Base-by-base conservation (phyloP, 805 yeast genomes). In the Wickerhamomyces strasburgensis region DNA sequence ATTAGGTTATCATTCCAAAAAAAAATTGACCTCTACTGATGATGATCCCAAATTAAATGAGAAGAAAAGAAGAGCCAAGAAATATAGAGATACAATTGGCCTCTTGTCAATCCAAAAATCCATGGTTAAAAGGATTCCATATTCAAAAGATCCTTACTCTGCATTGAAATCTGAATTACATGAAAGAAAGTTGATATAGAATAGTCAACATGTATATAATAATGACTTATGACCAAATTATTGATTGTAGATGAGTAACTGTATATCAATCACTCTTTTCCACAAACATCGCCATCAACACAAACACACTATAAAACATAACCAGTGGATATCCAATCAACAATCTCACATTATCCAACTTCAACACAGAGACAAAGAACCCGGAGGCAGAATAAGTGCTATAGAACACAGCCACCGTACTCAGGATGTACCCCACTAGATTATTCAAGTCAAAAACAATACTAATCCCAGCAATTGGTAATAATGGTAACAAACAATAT, bases 321-420 rank as follows among this genome's bases (percentile, higher is more conserved):
- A 84, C 80, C 52, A 93, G 68, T 2, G 98, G 98, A 56, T 93
- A 93, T 2, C 97, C 98, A 41, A 93, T 83, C 44, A 93, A 73
- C 5, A 84, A 80, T 53, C 98, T 78, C 45, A 90, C 95, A 49
- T 88, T 85, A 35, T 80, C 78, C 41, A 93, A 68, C 53, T 79
- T 85, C 54, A 93, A 68, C 19, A 86, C 88, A 9, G 90, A 75
- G 41, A 87, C 93, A 48, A 93, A 86, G 56, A 93, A 84, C 2
- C 96, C 97, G 10, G 96, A 84, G 0, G 97, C 86, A 1, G 97
- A 78, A 62, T 79, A 81, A 0, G 98, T 87, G 58, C 96, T 84
- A 98, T 98, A 93, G 14, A 72, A 57, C 8, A 89, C 86, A 14
- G 85, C 75, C 23, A 84, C 44, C 0, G 73, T 67, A 37, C 90